Percentiles rank a stretch among this genome's conserved stretches.
These are phyloP conservation scores for Circinella umbellata DNA, from an alignment of 371 early-diverging fungal species.

Conservation along the genomic window DNA sequence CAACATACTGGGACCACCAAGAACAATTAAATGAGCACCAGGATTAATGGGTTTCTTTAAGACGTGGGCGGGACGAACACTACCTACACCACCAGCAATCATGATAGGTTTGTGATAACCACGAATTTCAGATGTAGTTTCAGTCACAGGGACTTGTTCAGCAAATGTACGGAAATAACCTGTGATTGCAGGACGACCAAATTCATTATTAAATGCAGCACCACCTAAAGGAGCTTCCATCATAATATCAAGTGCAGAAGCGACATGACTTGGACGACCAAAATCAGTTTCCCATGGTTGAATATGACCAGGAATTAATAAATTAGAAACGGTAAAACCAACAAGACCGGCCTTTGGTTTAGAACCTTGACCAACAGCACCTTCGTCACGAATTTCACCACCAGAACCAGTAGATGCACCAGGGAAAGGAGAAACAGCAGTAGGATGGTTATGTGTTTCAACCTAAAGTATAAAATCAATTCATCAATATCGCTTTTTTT, in stretches of 20 bases:
- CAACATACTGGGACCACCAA: constrained; percentile 97
- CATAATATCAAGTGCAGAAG: constrained; percentile 95
- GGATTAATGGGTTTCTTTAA: constrained; percentile 83
- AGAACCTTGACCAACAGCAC: constrained; percentile 94
- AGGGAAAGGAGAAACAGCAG: constrained; percentile 96
- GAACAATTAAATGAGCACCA: constrained; percentile 84
- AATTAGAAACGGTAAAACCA: constrained; percentile 92
- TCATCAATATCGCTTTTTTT: neutral
- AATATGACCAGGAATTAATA: constrained; percentile 85
- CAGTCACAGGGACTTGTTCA: constrained; percentile 65
- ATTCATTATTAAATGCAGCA: constrained; percentile 98
- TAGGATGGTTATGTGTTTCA: constrained; percentile 99
- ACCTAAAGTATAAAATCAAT: constrained; percentile 52
- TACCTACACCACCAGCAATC: constrained; percentile 97
- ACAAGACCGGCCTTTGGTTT: constrained; percentile 93
- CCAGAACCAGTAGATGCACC: constrained; percentile 96
- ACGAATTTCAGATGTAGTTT: constrained; percentile 67
- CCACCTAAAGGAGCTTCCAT: constrained; percentile 95
- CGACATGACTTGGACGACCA: constrained; percentile 89
- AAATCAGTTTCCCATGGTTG: constrained; percentile 94
- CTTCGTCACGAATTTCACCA: constrained; percentile 98
- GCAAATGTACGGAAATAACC: constrained; percentile 97
- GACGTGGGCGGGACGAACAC: constrained; percentile 85
- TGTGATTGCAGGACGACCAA: constrained; percentile 93
- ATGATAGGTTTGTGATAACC: constrained; percentile 99